phyloP scores from a whole-genome alignment of 192 early-diverging fungal genomes.

The Spizellomyces punctatus region DNA sequence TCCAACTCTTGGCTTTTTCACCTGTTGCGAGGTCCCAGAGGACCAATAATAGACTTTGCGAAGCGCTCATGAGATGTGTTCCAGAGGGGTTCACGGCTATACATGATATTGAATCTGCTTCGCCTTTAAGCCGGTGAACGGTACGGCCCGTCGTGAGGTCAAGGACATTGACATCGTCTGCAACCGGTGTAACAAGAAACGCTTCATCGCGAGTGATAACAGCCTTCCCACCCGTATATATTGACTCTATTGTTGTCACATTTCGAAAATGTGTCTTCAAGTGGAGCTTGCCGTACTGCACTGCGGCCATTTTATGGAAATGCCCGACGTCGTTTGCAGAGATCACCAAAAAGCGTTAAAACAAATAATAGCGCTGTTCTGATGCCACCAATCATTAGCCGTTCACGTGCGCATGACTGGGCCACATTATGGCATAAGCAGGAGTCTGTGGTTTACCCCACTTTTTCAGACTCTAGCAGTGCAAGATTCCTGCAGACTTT shows the following conservation, averaged over 20 bases:
- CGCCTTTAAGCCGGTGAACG: conserved; percentile 30
- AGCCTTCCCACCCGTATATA: conserved; percentile 90
- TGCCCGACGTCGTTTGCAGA: too few relatives aligned
- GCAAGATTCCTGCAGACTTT: too few relatives aligned
- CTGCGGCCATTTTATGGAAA: background rate
- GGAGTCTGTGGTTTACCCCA: too few relatives aligned
- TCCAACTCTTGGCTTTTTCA: conserved; percentile 64
- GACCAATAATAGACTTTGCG: conserved; percentile 74
- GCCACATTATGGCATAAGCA: too few relatives aligned
- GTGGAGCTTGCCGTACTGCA: conserved; percentile 17
- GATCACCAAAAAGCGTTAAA: too few relatives aligned
- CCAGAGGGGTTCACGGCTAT: conserved; percentile 84
- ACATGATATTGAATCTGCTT: conserved; percentile 85
- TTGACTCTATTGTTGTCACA: conserved; percentile 73
- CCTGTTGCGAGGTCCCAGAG: conserved; percentile 77
- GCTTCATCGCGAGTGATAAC: conserved; percentile 66
- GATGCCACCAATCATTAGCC: too few relatives aligned
- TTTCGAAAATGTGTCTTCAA: conserved; percentile 31
- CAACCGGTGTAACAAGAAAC: conserved; percentile 74
- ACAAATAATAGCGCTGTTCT: too few relatives aligned
- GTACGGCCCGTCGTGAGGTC: conserved; percentile 69
- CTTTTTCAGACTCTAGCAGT: too few relatives aligned
- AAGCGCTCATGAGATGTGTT: conserved; percentile 75
- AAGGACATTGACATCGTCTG: conserved; percentile 80
- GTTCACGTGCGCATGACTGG: too few relatives aligned